Evolutionary conservation across 441 rosid species (phyloP).

Genomic region (Arabidopsis lyrata): DNA sequence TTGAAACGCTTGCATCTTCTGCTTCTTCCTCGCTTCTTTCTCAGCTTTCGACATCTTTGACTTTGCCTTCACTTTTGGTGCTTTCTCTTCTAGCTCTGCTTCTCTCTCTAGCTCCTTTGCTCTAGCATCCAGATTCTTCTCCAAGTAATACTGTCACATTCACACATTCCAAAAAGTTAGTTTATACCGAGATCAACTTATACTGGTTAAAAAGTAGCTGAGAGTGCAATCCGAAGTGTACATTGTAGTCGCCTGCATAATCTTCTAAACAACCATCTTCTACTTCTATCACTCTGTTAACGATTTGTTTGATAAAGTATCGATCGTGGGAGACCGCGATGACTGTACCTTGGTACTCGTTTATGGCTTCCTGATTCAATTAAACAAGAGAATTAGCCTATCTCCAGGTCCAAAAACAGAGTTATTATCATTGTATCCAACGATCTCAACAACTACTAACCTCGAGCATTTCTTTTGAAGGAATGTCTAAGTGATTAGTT

Average conservation of each 20-base stretch:
- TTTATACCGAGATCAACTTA: background rate
- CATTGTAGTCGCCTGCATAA: conserved; percentile 88
- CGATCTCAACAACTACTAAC: conserved; percentile 43
- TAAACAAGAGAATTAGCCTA: background rate
- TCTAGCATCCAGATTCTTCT: conserved; percentile 92
- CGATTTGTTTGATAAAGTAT: conserved; percentile 93
- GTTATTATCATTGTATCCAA: background rate
- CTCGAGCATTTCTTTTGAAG: conserved; percentile 99
- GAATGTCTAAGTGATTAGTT: conserved; percentile 94
- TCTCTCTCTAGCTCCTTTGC: conserved; percentile 75
- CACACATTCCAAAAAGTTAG: background rate
- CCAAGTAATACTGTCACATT: conserved; percentile 72
- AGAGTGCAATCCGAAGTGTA: conserved; percentile 37
- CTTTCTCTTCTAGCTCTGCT: conserved; percentile 81
- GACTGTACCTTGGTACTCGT: conserved; percentile 84
- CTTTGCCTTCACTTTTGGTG: conserved; percentile 91
- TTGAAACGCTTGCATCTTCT: conserved; percentile 86
- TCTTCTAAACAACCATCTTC: conserved; percentile 73
- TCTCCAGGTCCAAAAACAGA: background rate
- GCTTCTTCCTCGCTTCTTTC: conserved; percentile 94
- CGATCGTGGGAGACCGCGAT: conserved; percentile 91
- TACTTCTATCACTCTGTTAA: conserved; percentile 92
- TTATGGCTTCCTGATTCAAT: conserved; percentile 84
- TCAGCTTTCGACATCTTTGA: conserved; percentile 98
- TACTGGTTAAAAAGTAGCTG: background rate